Conservation (phyloP, 2,329 filamentous ascomycete genomes). For the Penicillium capsulatum region DNA sequence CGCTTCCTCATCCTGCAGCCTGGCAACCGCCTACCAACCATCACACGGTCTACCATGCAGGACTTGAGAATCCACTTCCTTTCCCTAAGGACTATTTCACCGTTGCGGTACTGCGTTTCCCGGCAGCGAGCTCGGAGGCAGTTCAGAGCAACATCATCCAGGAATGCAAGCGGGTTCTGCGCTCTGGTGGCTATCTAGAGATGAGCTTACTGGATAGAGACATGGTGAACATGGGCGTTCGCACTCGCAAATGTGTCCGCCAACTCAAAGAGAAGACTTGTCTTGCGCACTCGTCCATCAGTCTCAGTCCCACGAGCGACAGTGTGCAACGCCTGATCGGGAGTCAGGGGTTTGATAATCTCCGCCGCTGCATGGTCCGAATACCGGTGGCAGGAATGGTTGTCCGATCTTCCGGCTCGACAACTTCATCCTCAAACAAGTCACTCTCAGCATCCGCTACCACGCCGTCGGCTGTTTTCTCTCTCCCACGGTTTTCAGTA, state of each 20-base stretch:
- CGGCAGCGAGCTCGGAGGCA: conserved; percentile 42
- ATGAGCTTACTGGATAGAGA: conserved; percentile 49
- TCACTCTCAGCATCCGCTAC: conserved; percentile 29
- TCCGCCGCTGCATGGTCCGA: conserved; percentile 48
- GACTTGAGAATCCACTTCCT: conserved; percentile 41
- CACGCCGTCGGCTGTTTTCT: conserved; percentile 24
- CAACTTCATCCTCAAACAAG: conserved; percentile 36
- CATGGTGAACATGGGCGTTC: conserved; percentile 49
- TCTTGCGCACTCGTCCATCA: conserved; percentile 40
- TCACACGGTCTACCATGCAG: conserved; percentile 41
- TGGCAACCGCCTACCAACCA: conserved; percentile 44
- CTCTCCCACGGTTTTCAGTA: conserved; percentile 22
- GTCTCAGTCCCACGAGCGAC: conserved; percentile 47
- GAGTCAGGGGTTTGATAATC: conserved; percentile 45
- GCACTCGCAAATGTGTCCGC: conserved; percentile 44
- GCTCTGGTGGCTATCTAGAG: conserved; percentile 48
- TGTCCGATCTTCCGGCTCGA: conserved; percentile 40
- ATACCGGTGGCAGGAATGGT: conserved; percentile 47
- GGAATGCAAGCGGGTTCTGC: conserved; percentile 48
- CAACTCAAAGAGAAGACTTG: conserved; percentile 46
- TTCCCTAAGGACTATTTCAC: conserved; percentile 48
- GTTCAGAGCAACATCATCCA: conserved; percentile 44
- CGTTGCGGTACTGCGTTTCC: conserved; percentile 46
- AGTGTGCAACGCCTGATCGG: conserved; percentile 47
- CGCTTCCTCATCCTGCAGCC: conserved; percentile 37